Percentiles rank a stretch among this genome's conserved stretches.
Evolutionary conservation across 495 filamentous ascomycete genomes (phyloP).

Genomic region (Penicilliopsis zonata): DNA sequence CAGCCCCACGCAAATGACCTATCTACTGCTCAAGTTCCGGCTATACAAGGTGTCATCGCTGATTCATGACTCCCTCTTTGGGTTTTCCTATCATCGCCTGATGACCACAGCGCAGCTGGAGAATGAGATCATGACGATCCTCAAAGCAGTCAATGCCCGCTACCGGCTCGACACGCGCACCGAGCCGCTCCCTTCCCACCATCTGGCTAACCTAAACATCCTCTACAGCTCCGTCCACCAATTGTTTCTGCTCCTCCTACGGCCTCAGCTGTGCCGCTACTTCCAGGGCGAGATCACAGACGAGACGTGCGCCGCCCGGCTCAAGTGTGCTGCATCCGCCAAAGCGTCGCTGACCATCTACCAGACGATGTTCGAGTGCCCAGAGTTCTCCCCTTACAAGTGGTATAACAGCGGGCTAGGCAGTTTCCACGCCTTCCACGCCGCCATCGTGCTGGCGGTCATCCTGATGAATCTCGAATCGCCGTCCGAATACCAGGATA

Average conservation of each 20-base stretch:
- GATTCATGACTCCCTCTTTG: conserved; percentile 31
- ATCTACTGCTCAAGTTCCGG: conserved; percentile 30
- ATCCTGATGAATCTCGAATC: conserved; percentile 21
- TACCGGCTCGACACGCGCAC: conserved; percentile 19
- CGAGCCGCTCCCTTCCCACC: conserved; percentile 21
- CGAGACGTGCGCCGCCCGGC: conserved; percentile 24
- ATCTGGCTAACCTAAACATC: conserved; percentile 33
- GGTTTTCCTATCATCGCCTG: conserved; percentile 13
- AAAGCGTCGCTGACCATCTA: conserved; percentile 29
- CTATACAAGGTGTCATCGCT: conserved; percentile 27
- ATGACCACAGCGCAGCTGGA: conserved; percentile 20
- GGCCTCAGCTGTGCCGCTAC: conserved; percentile 27
- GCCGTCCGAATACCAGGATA: conserved; percentile 21
- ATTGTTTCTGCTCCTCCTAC: conserved; percentile 32
- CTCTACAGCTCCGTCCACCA: conserved; percentile 37
- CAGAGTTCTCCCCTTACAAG: conserved; percentile 26
- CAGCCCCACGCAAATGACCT: conserved; percentile 38
- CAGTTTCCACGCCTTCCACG: conserved; percentile 23
- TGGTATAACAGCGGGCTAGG: conserved; percentile 35
- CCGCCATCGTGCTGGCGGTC: conserved; percentile 20
- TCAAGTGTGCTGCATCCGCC: conserved; percentile 30
- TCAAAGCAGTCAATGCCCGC: conserved; percentile 24
- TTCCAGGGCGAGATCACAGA: conserved; percentile 29
- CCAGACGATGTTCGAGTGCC: conserved; percentile 20
- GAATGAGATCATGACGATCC: conserved; percentile 23